These are phyloP conservation scores for Didymella pomorum DNA, from an alignment of 2,329 filamentous ascomycete genomes.

Conservation along the genomic window DNA sequence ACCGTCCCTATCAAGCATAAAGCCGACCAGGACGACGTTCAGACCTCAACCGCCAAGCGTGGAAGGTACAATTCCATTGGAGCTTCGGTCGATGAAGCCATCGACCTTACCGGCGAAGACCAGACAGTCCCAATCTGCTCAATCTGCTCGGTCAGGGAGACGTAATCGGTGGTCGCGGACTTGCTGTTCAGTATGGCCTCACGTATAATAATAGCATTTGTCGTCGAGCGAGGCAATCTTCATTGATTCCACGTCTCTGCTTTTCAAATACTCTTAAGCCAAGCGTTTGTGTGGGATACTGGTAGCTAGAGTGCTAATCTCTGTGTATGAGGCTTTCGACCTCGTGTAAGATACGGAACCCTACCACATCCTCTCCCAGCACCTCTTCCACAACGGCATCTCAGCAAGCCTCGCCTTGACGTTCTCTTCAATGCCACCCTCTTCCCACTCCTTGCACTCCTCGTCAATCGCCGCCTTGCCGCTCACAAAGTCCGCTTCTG, in stretches of 20 bases:
- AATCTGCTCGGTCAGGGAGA: too few relatives aligned
- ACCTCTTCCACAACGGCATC: conserved; percentile 17
- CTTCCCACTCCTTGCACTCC: conserved; percentile 44
- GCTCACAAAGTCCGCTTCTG: conserved; percentile 52
- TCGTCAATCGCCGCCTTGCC: conserved; percentile 55
- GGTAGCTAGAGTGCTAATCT: background rate
- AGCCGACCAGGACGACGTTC: background rate
- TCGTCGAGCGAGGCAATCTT: too few relatives aligned
- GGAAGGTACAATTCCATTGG: background rate
- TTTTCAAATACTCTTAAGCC: too few relatives aligned
- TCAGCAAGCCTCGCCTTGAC: conserved; percentile 11
- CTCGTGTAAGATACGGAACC: too few relatives aligned
- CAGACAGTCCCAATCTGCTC: background rate
- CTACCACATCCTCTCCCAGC: conserved; percentile 24
- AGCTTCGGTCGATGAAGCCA: background rate
- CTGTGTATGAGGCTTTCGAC: too few relatives aligned
- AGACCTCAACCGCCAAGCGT: background rate
- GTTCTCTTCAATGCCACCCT: conserved; percentile 19
- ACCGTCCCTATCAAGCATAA: background rate
- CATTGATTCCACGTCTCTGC: too few relatives aligned
- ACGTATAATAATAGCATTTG: too few relatives aligned
- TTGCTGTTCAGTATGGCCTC: too few relatives aligned
- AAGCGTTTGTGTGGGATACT: too few relatives aligned
- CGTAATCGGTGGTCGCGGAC: too few relatives aligned
- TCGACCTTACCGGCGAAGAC: background rate